Base-by-base conservation (phyloP, 257 asterid genomes). In the Buddleja alternifolia region DNA sequence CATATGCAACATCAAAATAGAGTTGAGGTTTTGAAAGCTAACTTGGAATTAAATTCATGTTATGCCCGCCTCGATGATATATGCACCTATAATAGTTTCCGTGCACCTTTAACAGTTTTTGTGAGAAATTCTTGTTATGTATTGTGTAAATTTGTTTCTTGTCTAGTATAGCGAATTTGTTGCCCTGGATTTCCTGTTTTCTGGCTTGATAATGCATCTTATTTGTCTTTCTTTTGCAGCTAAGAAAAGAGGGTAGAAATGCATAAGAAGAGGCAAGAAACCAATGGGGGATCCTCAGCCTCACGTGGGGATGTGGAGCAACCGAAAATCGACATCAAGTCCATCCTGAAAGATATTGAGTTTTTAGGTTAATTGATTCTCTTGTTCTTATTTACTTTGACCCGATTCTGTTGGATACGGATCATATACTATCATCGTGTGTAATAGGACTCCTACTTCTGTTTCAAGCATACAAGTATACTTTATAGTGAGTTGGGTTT, bases 291-390 rank as follows among this genome's bases (percentile, higher is more conserved):
- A 68, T 52, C 84, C n/a, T 65, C 85, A 10, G 63, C 80, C 20
- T 23, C 66, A 10, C 45, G 50, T 37, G 68, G 4, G 74, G 86
- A 78, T 66, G 4, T 53, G 20, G 78, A 69, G 41, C 80, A 60
- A 10, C 63, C n/a, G 2, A 70, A 17, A 74, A 52, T 75, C 74
- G 85, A 80, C 63, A 64, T 83, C 59, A 69, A 66, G 70, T 75
- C 82, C 15, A 80, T 77, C 41, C 55, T 83, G 65, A 88, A 84
- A 76, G 96, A 88, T 64, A 82, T 83, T 17, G 82, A 88, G 67
- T 78, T 71, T 73, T 45, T 86, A 66, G 92, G 96, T 86, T 81
- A 46, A 3, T 7, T 7, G 1, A 4, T 47, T 29, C 34, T 29
- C 34, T 29, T 29, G 34, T n/a, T n/a, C 40, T 19, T 20, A 34